A percentile compares a stretch with the other conserved stretches of the same genome.
phyloP scores from a whole-genome alignment of 2,329 filamentous ascomycete genomes.

The Neofusicoccum laricinum region DNA sequence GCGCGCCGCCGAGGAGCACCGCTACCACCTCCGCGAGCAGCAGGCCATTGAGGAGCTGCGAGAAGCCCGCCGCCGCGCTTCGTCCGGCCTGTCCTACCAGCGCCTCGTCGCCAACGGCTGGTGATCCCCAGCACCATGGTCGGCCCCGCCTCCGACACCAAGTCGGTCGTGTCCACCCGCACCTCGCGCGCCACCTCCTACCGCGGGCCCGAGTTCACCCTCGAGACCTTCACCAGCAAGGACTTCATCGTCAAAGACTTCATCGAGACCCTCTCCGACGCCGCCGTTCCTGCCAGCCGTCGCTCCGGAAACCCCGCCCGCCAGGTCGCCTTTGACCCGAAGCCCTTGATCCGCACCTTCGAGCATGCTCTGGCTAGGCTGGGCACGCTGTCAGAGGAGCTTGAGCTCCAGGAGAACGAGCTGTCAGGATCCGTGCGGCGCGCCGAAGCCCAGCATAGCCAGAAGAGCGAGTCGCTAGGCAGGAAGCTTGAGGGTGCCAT shows the following conservation, averaged over 20 bases:
- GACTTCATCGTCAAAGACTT: conserved; percentile 99
- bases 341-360: conserved; percentile 93
- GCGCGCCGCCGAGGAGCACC: conserved; percentile 11
- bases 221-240: conserved; percentile 67
- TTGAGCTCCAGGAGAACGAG: conserved; percentile 88
- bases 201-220: conserved; percentile 75
- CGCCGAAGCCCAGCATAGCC: conserved; percentile 87
- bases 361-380: conserved; percentile 72
- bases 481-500: conserved; percentile 90
- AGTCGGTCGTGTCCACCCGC: conserved; percentile 39
- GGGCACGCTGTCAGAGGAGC: conserved; percentile 71
- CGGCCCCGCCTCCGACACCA: conserved; percentile 37
- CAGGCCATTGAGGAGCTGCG: conserved; percentile 10
- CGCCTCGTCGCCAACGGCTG: background rate
- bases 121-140: conserved; percentile 27
- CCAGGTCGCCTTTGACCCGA: conserved; percentile 75
- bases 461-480: conserved; percentile 83
- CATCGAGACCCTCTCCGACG: conserved; percentile 87
- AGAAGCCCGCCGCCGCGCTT: conserved; percentile 15
- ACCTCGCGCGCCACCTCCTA: conserved; percentile 43
- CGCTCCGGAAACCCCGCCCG: conserved; percentile 59
- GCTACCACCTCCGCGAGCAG: conserved; percentile 3
- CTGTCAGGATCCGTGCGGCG: conserved; percentile 83
- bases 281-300: conserved; percentile 72
- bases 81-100: conserved; percentile 3